phyloP scores from a whole-genome alignment of 1,139 yeast genomes.

The Lodderomyces orthopsilosis region DNA sequence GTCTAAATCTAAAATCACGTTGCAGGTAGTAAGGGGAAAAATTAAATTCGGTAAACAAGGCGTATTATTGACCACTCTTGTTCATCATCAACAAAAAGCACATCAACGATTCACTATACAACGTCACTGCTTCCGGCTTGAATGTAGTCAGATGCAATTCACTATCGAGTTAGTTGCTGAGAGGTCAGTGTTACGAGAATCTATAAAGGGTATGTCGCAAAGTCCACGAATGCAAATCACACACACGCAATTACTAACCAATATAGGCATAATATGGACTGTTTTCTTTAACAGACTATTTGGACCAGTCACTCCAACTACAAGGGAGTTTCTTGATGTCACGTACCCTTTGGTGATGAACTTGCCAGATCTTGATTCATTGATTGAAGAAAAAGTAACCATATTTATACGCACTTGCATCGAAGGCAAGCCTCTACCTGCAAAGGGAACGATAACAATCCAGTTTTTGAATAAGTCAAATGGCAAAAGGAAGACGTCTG shows the following conservation, averaged over 20 bases:
- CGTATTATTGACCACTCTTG: too few relatives aligned
- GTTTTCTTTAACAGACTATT: slow-evolving; percentile 69
- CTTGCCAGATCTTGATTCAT: slow-evolving; percentile 42
- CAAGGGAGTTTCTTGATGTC: slow-evolving; percentile 41
- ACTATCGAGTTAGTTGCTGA: slow-evolving; percentile 39
- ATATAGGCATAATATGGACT: slow-evolving; percentile 57
- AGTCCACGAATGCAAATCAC: slow-evolving; percentile 3
- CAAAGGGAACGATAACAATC: slow-evolving; percentile 10
- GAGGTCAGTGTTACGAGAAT: slow-evolving; percentile 42
- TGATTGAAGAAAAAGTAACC: slow-evolving; percentile 42
- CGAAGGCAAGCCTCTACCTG: background rate
- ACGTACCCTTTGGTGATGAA: slow-evolving; percentile 46
- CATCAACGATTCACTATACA: too few relatives aligned
- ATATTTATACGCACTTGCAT: slow-evolving; percentile 24
- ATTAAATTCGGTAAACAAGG: too few relatives aligned
- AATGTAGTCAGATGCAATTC: slow-evolving; percentile 31
- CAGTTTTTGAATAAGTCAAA: slow-evolving; percentile 12
- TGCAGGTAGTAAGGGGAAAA: too few relatives aligned
- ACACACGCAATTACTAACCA: slow-evolving; percentile 17
- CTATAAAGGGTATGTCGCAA: slow-evolving; percentile 39
- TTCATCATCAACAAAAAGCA: too few relatives aligned
- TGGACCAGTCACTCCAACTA: slow-evolving; percentile 60
- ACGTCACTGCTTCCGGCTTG: background rate
- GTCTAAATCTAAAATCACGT: too few relatives aligned
- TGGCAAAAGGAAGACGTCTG: slow-evolving; percentile 31